Conservation (phyloP, 148 eudicot species). For the Polygonum maritimum region DNA sequence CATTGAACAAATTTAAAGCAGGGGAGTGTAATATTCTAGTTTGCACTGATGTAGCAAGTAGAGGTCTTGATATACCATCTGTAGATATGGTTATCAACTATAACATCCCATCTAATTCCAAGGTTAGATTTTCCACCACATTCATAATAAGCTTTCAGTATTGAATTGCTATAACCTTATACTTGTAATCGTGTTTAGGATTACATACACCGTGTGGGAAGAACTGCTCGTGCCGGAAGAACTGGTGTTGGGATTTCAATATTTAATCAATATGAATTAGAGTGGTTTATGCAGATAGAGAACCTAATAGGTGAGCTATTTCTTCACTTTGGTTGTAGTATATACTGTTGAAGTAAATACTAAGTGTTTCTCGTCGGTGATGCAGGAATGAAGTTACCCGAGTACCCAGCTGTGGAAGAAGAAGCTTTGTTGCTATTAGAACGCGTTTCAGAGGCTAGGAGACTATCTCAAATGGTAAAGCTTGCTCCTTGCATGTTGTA, state of each 20-base stretch:
- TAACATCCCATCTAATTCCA: conserved; percentile 75
- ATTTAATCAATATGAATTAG: conserved; percentile 77
- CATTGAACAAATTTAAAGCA: conserved; percentile 77
- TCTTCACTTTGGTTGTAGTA: neutral
- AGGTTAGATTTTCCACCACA: conserved; percentile 26
- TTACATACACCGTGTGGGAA: conserved; percentile 91
- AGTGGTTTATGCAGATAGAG: conserved; percentile 77
- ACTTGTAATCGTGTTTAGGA: conserved; percentile 39
- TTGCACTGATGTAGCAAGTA: conserved; percentile 86
- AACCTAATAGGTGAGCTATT: conserved; percentile 48
- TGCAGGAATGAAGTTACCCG: conserved; percentile 62
- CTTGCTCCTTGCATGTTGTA: neutral
- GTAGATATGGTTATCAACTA: conserved; percentile 91
- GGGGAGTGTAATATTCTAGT: conserved; percentile 79
- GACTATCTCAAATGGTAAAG: conserved; percentile 61
- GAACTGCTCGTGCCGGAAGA: conserved; percentile 98
- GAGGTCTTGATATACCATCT: conserved; percentile 86
- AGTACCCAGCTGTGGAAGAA: conserved; percentile 60
- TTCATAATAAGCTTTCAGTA: neutral
- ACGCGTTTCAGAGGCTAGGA: conserved; percentile 67
- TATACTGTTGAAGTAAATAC: neutral
- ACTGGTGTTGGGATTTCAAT: conserved; percentile 78
- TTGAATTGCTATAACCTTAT: neutral
- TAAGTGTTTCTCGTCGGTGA: neutral
- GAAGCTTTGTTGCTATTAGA: conserved; percentile 58